These are phyloP conservation scores for Penicillium lividum DNA, from an alignment of 495 filamentous ascomycete species.

Conservation along the genomic window DNA sequence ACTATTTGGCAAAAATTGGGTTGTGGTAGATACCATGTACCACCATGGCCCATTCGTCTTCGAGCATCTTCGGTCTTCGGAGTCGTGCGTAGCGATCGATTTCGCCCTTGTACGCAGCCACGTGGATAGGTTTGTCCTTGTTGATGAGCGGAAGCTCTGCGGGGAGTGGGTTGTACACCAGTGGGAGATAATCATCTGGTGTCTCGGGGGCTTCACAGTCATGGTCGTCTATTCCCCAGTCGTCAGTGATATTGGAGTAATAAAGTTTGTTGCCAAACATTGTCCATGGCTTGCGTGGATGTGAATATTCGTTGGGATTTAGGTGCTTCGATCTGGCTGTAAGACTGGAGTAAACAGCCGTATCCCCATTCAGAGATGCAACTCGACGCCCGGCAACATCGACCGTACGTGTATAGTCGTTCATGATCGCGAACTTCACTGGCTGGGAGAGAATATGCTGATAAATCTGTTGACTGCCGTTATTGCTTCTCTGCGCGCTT, in stretches of 20 bases:
- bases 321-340: conserved; percentile 1
- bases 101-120: conserved; percentile 13
- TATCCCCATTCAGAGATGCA: conserved; percentile 30
- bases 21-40: conserved; percentile 15
- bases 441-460: conserved; percentile 25
- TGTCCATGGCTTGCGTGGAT: too few relatives aligned
- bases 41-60: conserved; percentile 11
- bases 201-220: conserved; percentile 8
- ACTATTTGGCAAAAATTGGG: conserved; percentile 13
- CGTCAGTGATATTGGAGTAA: conserved; percentile 20
- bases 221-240: conserved; percentile 16
- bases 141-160: conserved; percentile 12
- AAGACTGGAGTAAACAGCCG: conserved; percentile 22
- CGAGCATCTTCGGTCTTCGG: conserved; percentile 10
- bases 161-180: conserved; percentile 9
- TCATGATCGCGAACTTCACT: conserved; percentile 27
- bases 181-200: conserved; percentile 7
- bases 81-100: conserved; percentile 14
- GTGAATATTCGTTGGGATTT: not conserved
- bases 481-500: not conserved
- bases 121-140: conserved; percentile 11
- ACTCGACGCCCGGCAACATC: conserved; percentile 13
- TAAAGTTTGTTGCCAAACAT: not conserved
- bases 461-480: conserved; percentile 25
- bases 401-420: conserved; percentile 29